Conservation (phyloP, 2,329 filamentous ascomycete species). For the Ophiostoma himal-ulmi region DNA sequence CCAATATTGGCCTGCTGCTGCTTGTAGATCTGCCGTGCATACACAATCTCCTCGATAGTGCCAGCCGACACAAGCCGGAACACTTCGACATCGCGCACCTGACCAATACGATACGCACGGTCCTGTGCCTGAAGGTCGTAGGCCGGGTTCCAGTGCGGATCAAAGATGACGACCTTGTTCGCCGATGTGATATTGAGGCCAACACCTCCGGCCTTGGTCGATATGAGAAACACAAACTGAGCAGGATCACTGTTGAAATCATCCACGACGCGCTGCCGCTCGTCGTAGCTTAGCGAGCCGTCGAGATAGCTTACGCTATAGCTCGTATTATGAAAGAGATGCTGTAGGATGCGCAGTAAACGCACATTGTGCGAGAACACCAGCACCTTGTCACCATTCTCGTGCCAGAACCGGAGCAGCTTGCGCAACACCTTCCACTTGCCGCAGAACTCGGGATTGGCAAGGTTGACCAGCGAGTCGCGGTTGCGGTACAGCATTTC, state of each 20-base stretch:
- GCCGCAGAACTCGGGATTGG: conserved; percentile 86
- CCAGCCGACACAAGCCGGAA: conserved; percentile 86
- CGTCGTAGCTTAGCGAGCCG: conserved; percentile 74
- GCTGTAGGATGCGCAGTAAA: conserved; percentile 74
- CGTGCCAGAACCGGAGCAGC: conserved; percentile 82
- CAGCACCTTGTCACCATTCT: conserved; percentile 85
- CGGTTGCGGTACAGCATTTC: conserved; percentile 64
- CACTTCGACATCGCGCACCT: conserved; percentile 87
- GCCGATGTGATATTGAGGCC: conserved; percentile 95
- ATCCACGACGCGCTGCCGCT: conserved; percentile 75
- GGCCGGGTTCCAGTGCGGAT: conserved; percentile 95
- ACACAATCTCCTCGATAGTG: conserved; percentile 95
- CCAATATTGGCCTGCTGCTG: conserved; percentile 98
- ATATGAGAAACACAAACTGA: conserved; percentile 94
- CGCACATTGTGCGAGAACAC: conserved; percentile 92
- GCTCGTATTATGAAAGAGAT: conserved; percentile 78
- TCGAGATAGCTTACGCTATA: conserved; percentile 92
- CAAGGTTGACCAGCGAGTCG: conserved; percentile 72
- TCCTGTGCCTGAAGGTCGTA: conserved; percentile 96
- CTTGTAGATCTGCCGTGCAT: conserved; percentile 96
- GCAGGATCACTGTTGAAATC: conserved; percentile 83
- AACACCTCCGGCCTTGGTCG: conserved; percentile 85
- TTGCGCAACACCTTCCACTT: conserved; percentile 93
- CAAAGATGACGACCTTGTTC: conserved; percentile 95
- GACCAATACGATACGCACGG: conserved; percentile 90